phyloP scores from a whole-genome alignment of 2,329 filamentous ascomycete genomes.

The Paraconiothyrium brasiliense region DNA sequence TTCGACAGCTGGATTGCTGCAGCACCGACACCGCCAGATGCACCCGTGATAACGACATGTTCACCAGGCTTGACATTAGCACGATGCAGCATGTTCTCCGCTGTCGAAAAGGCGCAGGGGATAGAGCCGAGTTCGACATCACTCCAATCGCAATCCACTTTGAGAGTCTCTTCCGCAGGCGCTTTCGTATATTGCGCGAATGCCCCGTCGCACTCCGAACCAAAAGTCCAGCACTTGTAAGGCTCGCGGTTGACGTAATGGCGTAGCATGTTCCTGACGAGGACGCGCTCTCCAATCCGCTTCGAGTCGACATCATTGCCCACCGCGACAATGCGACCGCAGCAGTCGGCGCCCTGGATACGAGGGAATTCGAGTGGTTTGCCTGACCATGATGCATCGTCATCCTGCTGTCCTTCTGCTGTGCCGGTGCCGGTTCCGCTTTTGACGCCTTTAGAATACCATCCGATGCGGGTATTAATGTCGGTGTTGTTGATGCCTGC shows the following conservation, averaged over 20 bases:
- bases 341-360: conserved; percentile 26
- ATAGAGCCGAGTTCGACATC: conserved; percentile 21
- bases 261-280: conserved; percentile 15
- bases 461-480: conserved; percentile 25
- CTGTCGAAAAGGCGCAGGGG: conserved; percentile 24
- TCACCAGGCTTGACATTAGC: conserved; percentile 11
- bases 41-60: conserved; percentile 21
- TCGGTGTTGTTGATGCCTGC: conserved; percentile 25
- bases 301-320: conserved; percentile 5
- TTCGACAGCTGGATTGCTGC: conserved; percentile 23
- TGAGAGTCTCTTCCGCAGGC: conserved; percentile 17
- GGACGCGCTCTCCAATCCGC: conserved; percentile 20
- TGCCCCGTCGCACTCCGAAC: conserved; percentile 21
- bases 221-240: conserved; percentile 24
- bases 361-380: conserved; percentile 19
- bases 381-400: conserved; percentile 21
- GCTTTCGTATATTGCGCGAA: conserved; percentile 23
- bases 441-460: conserved; percentile 23
- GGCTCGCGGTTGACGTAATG: conserved; percentile 9
- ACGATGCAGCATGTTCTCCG: conserved; percentile 24
- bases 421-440: conserved; percentile 11
- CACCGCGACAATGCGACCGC: conserved; percentile 18
- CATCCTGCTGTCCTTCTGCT: conserved; percentile 5
- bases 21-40: conserved; percentile 24
- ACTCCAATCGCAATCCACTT: conserved; percentile 15